Conservation (phyloP, 2,329 filamentous ascomycete species). For the Paraphaeosphaeria sporulosa region DNA sequence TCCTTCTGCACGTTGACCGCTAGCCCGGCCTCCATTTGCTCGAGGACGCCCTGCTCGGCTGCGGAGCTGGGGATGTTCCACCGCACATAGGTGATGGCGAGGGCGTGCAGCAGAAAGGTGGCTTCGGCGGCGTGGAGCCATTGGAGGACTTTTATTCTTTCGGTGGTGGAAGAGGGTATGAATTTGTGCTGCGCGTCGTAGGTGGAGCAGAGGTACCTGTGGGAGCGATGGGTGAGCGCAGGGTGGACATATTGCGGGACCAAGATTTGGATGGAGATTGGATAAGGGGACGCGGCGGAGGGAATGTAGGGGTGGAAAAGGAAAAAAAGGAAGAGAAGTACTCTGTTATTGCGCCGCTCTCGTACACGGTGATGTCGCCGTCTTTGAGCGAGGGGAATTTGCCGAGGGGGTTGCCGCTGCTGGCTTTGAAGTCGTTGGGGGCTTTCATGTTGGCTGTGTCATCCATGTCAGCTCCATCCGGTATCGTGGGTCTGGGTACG, state of each 20-base stretch:
- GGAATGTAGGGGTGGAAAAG: too few species aligned
- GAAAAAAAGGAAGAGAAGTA: constrained; percentile 25
- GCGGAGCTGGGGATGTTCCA: constrained; percentile 50
- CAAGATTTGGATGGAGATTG: too few species aligned
- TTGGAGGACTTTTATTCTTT: constrained; percentile 49
- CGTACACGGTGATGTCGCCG: constrained; percentile 49
- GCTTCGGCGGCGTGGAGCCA: constrained; percentile 59
- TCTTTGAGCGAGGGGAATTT: constrained; percentile 57
- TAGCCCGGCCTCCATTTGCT: constrained; percentile 49
- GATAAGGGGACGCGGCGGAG: too few species aligned
- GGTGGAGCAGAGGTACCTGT: constrained; percentile 56
- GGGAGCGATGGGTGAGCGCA: too few species aligned
- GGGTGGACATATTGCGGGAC: too few species aligned
- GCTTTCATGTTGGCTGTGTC: constrained; percentile 43
- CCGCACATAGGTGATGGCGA: constrained; percentile 55
- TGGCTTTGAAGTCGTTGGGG: constrained; percentile 53
- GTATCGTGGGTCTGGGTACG: too few species aligned
- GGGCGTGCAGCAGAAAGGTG: constrained; percentile 55
- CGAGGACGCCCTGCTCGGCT: constrained; percentile 34
- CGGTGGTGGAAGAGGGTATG: constrained; percentile 44
- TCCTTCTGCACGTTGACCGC: too few species aligned
- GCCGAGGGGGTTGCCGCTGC: constrained; percentile 52
- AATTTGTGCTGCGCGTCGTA: constrained; percentile 53
- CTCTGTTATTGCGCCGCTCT: constrained; percentile 59
- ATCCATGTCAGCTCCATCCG: too few species aligned